These are phyloP conservation scores for Endocalyx cinctus DNA, from an alignment of 2,329 filamentous ascomycete genomes.

Conservation along the genomic window DNA sequence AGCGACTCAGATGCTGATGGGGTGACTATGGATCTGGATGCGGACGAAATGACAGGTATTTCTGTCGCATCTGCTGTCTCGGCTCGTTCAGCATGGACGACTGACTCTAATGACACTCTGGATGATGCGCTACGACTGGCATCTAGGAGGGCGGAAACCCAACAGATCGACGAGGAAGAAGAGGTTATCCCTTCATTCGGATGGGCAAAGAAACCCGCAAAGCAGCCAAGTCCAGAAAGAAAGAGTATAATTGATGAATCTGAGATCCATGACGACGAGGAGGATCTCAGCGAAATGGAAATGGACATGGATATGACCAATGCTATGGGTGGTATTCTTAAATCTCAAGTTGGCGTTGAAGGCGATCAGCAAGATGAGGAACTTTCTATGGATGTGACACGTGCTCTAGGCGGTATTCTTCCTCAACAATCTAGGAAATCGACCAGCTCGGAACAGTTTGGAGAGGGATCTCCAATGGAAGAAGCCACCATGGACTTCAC, in stretches of 20 bases:
- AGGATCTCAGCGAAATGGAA: constrained; percentile 35
- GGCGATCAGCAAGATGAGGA: constrained; percentile 55
- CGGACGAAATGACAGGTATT: constrained; percentile 70
- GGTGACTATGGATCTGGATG: constrained; percentile 73
- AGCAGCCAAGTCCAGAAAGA: constrained; percentile 18
- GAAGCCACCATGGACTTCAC: constrained; percentile 85
- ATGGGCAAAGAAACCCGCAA: constrained; percentile 58
- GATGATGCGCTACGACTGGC: constrained; percentile 77
- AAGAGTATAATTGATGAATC: constrained; percentile 43
- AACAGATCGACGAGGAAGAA: constrained; percentile 60
- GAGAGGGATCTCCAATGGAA: constrained; percentile 39
- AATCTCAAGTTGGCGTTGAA: constrained; percentile 27
- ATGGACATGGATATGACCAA: constrained; percentile 55
- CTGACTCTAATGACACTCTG: constrained; percentile 66
- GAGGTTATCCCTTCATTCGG: constrained; percentile 74
- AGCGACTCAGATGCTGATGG: constrained; percentile 63
- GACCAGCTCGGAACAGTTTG: constrained; percentile 18
- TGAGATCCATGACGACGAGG: constrained; percentile 21
- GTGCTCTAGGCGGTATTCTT: constrained; percentile 75
- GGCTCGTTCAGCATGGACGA: constrained; percentile 45
- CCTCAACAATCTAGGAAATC: constrained; percentile 32
- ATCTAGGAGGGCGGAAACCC: constrained; percentile 68
- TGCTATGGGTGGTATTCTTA: constrained; percentile 51
- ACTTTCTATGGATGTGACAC: constrained; percentile 93
- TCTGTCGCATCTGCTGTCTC: constrained; percentile 60